These are phyloP conservation scores for Xylariaceae sp. DNA, from an alignment of 2,329 filamentous ascomycete species.

Conservation along the genomic window DNA sequence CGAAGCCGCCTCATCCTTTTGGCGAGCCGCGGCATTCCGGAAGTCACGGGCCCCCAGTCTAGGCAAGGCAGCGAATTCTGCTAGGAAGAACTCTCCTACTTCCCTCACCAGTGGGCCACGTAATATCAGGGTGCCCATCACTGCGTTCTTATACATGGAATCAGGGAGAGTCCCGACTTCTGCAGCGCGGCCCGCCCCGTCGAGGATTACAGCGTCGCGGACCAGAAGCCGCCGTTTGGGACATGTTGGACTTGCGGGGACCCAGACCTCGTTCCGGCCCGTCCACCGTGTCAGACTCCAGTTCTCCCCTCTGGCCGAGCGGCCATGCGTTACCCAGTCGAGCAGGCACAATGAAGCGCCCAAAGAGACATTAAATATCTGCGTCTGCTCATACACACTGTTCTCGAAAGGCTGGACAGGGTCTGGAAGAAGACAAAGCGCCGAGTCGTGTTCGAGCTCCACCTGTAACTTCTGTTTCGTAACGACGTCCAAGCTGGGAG, in stretches of 20 bases:
- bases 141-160: conserved; percentile 68
- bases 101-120: conserved; percentile 63
- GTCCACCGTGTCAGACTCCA: conserved; percentile 80
- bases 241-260: conserved; percentile 29
- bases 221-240: conserved; percentile 59
- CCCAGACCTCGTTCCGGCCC: conserved; percentile 85
- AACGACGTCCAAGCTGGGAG: conserved; percentile 48
- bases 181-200: conserved; percentile 43
- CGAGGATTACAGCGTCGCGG: conserved; percentile 77
- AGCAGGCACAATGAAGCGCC: conserved; percentile 68
- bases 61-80: conserved; percentile 72
- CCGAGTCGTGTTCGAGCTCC: conserved; percentile 44
- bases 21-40: conserved; percentile 43
- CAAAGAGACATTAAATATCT: conserved; percentile 63
- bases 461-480: conserved; percentile 55
- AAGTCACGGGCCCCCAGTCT: conserved; percentile 81
- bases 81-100: conserved; percentile 68
- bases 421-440: conserved; percentile 72
- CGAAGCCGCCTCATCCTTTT: conserved; percentile 35
- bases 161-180: conserved; percentile 41
- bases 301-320: conserved; percentile 76
- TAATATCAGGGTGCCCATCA: conserved; percentile 82
- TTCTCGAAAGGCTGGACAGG: conserved; percentile 86
- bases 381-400: conserved; percentile 78
- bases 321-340: conserved; percentile 92